Percentiles rank a stretch among this genome's conserved stretches.
Conservation (phyloP, 306 rosid species). For the Cicer arietinum region DNA sequence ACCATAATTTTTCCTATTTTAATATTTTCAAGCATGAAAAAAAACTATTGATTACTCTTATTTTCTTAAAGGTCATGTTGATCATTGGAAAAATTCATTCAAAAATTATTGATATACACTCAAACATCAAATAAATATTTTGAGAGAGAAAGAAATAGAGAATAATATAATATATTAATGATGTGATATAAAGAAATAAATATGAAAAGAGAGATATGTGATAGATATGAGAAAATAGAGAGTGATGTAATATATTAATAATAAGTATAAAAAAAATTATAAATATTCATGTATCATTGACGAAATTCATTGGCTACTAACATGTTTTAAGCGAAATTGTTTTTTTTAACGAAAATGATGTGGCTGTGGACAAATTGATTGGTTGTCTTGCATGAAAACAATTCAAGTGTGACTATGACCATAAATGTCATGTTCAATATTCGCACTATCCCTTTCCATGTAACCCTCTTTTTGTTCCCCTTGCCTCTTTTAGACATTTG, state of each 20-base stretch:
- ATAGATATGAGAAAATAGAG: too few relatives aligned
- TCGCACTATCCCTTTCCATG: slow-evolving; percentile 58
- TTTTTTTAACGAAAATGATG: slow-evolving; percentile 43
- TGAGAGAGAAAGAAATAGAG: too few relatives aligned
- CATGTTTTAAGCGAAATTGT: slow-evolving; percentile 43
- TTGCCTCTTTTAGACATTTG: slow-evolving; percentile 48
- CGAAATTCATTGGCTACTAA: slow-evolving; percentile 38
- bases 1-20: too few relatives aligned
- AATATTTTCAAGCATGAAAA: not conserved
- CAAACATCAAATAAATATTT: too few relatives aligned
- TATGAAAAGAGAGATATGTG: too few relatives aligned
- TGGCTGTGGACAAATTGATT: slow-evolving; percentile 61
- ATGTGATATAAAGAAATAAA: too few relatives aligned
- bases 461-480: slow-evolving; percentile 65
- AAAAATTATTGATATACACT: too few relatives aligned
- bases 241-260: too few relatives aligned
- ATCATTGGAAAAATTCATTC: slow-evolving; percentile 30
- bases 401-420: slow-evolving; percentile 60
- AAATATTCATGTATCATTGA: not conserved
- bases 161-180: too few relatives aligned
- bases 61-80: not conserved
- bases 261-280: too few relatives aligned
- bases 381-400: slow-evolving; percentile 77
- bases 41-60: not conserved
- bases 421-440: slow-evolving; percentile 57